phyloP scores from a whole-genome alignment of 2,329 filamentous ascomycete genomes.

The Colletotrichum phormii region DNA sequence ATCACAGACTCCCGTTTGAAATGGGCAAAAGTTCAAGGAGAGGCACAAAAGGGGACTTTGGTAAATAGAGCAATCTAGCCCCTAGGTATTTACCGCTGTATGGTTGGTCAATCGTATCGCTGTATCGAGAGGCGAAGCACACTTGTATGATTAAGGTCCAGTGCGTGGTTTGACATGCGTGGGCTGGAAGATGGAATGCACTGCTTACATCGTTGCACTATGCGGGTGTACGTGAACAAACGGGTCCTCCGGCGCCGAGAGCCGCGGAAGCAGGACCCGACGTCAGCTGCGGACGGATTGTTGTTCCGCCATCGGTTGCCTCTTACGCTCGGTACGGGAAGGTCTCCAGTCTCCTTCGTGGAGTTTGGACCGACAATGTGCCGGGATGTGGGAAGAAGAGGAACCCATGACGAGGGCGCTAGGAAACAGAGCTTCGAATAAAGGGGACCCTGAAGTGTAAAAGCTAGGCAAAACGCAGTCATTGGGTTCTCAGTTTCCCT shows the following conservation, averaged over 20 bases:
- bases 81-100: background rate
- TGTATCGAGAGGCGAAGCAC: background rate
- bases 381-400: constrained; percentile 22
- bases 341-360: background rate
- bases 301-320: background rate
- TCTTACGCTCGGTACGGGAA: background rate
- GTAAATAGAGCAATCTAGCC: background rate
- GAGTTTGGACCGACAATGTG: background rate
- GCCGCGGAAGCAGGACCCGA: background rate
- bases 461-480: constrained; percentile 1
- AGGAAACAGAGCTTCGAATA: background rate
- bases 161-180: background rate
- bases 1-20: background rate
- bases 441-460: background rate
- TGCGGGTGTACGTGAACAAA: background rate
- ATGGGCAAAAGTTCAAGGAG: background rate
- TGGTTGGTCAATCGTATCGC: background rate
- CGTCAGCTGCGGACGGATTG: background rate
- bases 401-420: background rate
- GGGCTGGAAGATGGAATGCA: background rate
- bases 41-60: background rate
- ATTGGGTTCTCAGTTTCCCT: background rate
- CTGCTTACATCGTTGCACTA: background rate
- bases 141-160: background rate
- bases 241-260: background rate